Evolutionary conservation across 192 early-diverging fungal genomes (phyloP), one percentile per base, ranked within the genome.

Genomic region (Linderina pennispora): DNA sequence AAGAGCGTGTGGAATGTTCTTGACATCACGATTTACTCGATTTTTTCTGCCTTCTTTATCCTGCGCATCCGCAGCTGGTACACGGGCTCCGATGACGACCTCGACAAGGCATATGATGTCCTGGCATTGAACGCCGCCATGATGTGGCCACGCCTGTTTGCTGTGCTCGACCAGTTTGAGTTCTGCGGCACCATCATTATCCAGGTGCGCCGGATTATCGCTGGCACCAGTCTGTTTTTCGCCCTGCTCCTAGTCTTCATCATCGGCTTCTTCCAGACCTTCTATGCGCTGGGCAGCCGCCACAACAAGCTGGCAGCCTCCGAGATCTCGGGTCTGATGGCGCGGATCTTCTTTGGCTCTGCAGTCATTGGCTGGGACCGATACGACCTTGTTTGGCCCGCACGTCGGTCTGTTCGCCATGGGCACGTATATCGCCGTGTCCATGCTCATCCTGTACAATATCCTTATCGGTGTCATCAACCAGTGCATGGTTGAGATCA

Each of bases 381-480:
- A 65, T 17, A 55, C 62, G 2, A 45, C 58, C 34, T 22, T 57
- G 17, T 65, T 65, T 22, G 62, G 62, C 1, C 54, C 54, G 8
- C 48, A 58, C 34, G 55, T 65, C 19, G 62, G 62, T 4, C 47
- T 53, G 35, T 14, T 55, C 17, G 55, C 36, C 10, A 65, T 65
- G 62, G 40, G 48, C 40, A 65, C 53, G 55, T 65, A 65, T 18
- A 65, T 65, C 33, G 62, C 49, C 36, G 55, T 65, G n/a, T 65
- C 62, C 14, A 58, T 65, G 55, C 55, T 65, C 14, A 58, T 65
- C 7, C 51, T 65, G 9, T 65, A 65, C 37, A 65, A 65, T 45
- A 65, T 65, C 32, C 50, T 65, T 18, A 65, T 65, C 21, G 62
- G 62, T 13, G 62, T 65, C 26, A 65, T 65, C 45, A 65, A 65